These are phyloP conservation scores for Cairneyella variabilis DNA, from an alignment of 495 filamentous ascomycete genomes.

Conservation along the genomic window DNA sequence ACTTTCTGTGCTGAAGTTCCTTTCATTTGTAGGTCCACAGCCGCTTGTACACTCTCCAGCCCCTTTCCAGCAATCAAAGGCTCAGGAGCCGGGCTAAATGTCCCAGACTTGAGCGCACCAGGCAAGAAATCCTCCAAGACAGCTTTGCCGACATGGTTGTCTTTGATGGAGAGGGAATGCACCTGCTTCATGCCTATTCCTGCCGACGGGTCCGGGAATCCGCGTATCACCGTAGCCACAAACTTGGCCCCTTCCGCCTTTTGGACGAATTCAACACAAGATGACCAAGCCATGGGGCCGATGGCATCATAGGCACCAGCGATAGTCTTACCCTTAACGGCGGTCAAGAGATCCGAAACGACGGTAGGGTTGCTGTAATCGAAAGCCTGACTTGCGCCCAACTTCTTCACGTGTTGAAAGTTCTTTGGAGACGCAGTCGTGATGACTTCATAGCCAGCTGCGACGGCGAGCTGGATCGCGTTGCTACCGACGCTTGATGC, in stretches of 20 bases:
- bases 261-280: not conserved
- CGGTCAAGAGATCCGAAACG: constrained; percentile 17
- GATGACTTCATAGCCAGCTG: constrained; percentile 43
- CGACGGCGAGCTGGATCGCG: constrained; percentile 21
- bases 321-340: constrained; percentile 25
- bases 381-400: constrained; percentile 46
- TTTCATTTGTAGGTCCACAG: constrained; percentile 33
- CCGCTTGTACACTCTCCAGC: constrained; percentile 39
- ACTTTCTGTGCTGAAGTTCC: constrained; percentile 45
- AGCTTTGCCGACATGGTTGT: constrained; percentile 7
- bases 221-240: not conserved
- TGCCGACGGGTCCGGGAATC: not conserved
- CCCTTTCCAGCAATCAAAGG: constrained; percentile 24
- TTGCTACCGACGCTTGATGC: constrained; percentile 21
- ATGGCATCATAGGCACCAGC: constrained; percentile 13
- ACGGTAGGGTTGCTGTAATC: constrained; percentile 18
- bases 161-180: not conserved
- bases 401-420: constrained; percentile 42
- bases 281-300: not conserved
- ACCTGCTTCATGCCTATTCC: constrained; percentile 3
- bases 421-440: constrained; percentile 52
- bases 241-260: not conserved
- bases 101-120: constrained; percentile 4
- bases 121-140: constrained; percentile 13
- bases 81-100: constrained; percentile 10